Evolutionary conservation across 2,329 filamentous ascomycete genomes (phyloP), one percentile per base, ranked within the genome.

Genomic region (Beauveria pseudobassiana): DNA sequence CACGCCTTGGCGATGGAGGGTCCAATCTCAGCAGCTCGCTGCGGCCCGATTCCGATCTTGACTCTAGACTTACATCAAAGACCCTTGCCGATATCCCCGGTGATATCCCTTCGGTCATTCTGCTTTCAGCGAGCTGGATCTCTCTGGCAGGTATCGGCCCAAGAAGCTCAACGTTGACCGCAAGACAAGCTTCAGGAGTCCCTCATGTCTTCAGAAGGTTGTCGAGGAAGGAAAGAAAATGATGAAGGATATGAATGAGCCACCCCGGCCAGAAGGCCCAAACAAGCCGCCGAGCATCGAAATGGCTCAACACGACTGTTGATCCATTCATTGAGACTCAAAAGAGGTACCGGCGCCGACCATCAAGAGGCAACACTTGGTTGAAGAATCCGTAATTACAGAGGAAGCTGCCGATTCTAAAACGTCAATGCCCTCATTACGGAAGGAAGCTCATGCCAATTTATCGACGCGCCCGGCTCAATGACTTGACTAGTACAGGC

Each of bases 141-240:
- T 87, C 1, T 79, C 84, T 1, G 74, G 77, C n/a, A 72, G 74
- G 30, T 78, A 76, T 62, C 71, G 69, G 62, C 67, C 70, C 43
- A 75, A 77, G 69, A 72, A 72, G 24, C 72, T 74, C 34, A 82
- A 83, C 67, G 73, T 78, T 8, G 81, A 83, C 51, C 76, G 82
- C 48, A 83, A 78, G 55, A 73, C 79, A 2, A 87, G 83, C 68
- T 82, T 87, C 71, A 84, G 78, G 77, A 53, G 78, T 87, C 65
- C 83, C 84, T n/a, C 82, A 83, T 46, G 84, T 86, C 8, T 74
- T 88, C 64, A 87, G 86, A 67, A 85, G 69, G 85, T 87, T 7
- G 79, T 87, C 63, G 82, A 78, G 50, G 85, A 85, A 63, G 83
- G 84, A 55, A 87, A 83, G 72, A 87, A 87, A 71, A 86, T 87